Base-by-base conservation (phyloP, 805 yeast species). In the Debaryomyces tyrocola region DNA sequence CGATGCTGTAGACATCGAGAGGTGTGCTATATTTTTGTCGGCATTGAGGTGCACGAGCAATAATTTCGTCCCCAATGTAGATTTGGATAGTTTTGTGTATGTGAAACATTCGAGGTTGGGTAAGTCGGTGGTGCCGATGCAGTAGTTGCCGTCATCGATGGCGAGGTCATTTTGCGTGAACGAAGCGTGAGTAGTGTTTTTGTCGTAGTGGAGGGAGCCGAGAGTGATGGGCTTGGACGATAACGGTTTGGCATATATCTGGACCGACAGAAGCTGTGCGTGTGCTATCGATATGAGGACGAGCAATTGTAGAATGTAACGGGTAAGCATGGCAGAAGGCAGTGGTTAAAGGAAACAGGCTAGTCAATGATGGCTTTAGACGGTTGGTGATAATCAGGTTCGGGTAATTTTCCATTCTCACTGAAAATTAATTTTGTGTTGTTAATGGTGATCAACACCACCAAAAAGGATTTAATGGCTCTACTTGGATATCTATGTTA, bases 61-160 rank as follows among this genome's bases (percentile, higher is more conserved):
- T 29, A 45, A 50, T 12, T 44, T 45, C 36, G 39, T 42, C 17
- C 20, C 31, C 6, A 53, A 24, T 17, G 42, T 29, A 11, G n/a
- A 12, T 12, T 14, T n/a, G n/a, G 20, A 10, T 14, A 39, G 31
- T 11, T 18, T 27, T 9, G 37, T 47, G 20, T 55, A 60, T 5
- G 60, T 47, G 45, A 73, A 68, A 44, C 77, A 72, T n/a, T 59
- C 66, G 27, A 59, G 58, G 43, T 55, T 48, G 6, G 52, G 46
- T 5, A 68, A 36, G 42, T 64, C 69, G 6, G 52, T 47, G 20
- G 75, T 67, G 10, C 75, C 74, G 38, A 69, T 40, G 41, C 69
- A 64, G 48, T 58, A 58, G 7, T 40, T 55, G 11, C 55, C 58
- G 8, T 18, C 33, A 5, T 39, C 41, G 9, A 46, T 4, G 14